Evolutionary conservation across 257 asterid genomes (phyloP), one percentile per base, ranked within the genome.

Genomic region (Voacanga thouarsii): DNA sequence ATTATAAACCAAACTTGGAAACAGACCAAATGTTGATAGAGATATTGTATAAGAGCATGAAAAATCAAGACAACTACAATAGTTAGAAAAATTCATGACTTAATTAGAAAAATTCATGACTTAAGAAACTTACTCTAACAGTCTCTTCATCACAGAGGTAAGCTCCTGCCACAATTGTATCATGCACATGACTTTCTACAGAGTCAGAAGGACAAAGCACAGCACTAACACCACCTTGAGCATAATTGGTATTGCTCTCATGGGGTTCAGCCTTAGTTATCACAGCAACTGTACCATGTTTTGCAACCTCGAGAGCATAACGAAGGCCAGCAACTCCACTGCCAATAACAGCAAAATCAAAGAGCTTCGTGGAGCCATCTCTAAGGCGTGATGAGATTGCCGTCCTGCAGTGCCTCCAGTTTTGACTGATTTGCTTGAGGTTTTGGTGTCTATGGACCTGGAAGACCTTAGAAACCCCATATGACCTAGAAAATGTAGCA

Each of bases 181-280:
- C 99, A 37, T 78, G 92, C 90, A 96, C 73, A 74, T 96, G 99
- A 87, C 94, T 93, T 87, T 96, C 99, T 69, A 96, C 99, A 18
- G 99, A 96, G 84, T 96, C 99, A 10, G 85, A 86, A 78, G 98
- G 98, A 82, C 98, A 89, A 79, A 96, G 72, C 49, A 96, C 99
- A n/a, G 98, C 99, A 88, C 99, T 96, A 43, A 96, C 97, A 24
- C 99, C 98, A 49, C 99, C 99, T 83, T 96, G 99, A 56, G 99
- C 99, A 84, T 96, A 96, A 79, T 96, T 92, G 74, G 99, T 96
- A 88, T 96, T 96, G 88, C 99, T 89, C 84, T 93, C 98, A 50
- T 96, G 99, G 49, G 98, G 97, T 86, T 96, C 99, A 5, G 98
- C 97, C 80, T 96, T 96, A 21, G 99, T 96, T 83, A 96, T 90